Conservation (phyloP, 208 protist species). For the Trypanosomatidae sp. region DNA sequence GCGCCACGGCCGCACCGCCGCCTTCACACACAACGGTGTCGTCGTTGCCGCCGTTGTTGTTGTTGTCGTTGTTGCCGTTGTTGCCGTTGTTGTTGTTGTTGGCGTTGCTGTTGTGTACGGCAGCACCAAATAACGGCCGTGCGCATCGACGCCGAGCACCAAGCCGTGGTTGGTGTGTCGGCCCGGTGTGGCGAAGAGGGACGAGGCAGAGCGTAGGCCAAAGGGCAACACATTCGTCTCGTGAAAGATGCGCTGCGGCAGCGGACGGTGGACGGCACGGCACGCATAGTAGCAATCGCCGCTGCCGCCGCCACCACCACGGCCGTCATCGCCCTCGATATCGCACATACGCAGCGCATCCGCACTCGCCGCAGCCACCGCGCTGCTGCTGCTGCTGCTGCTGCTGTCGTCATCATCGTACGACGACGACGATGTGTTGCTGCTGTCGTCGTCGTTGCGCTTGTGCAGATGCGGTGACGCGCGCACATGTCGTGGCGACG, state of each 20-base stretch:
- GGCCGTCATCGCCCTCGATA: slow-evolving; percentile 7
- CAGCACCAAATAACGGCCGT: slow-evolving; percentile 18
- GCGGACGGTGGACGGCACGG: slow-evolving; percentile 8
- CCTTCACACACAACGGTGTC: no score
- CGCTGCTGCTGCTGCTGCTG: background rate
- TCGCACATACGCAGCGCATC: background rate
- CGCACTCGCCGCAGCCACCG: background rate
- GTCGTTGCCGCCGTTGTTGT: no score
- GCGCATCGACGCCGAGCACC: slow-evolving; percentile 16
- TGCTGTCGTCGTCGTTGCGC: no score
- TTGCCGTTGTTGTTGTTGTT: no score
- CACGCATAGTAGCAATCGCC: slow-evolving; percentile 23
- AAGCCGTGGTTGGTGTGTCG: slow-evolving; percentile 45
- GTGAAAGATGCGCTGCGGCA: slow-evolving; percentile 32
- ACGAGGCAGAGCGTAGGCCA: slow-evolving; percentile 19
- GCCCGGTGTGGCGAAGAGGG: slow-evolving; percentile 34
- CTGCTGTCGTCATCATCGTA: no score
- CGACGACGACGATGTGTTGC: no score
- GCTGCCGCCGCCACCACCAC: background rate
- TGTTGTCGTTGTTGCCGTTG: no score
- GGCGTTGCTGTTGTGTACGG: no score
- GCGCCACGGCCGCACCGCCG: no score
- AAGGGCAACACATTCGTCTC: slow-evolving; percentile 46
- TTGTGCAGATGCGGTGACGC: no score
- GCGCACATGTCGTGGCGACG: no score